Evolutionary conservation across 2,329 filamentous ascomycete species (phyloP).

Genomic region (Ophiostoma pallidulum): DNA sequence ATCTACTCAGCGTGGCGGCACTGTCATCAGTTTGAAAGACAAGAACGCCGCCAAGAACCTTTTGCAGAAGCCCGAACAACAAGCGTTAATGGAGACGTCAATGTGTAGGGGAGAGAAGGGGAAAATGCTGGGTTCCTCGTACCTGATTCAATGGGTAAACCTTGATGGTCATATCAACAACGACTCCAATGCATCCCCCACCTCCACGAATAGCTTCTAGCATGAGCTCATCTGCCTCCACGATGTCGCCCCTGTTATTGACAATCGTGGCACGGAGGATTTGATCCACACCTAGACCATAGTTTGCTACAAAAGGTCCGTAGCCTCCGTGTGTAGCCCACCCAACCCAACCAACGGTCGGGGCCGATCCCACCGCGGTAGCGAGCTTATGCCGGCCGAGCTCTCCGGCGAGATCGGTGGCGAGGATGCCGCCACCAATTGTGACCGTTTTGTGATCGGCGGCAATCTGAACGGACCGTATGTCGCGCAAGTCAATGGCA

Average conservation of each 20-base stretch:
- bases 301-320: slow-evolving; percentile 21
- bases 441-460: slow-evolving; percentile 4
- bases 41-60: background rate
- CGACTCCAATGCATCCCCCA: slow-evolving; percentile 20
- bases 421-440: slow-evolving; percentile 16
- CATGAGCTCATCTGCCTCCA: slow-evolving; percentile 21
- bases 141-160: slow-evolving; percentile 15
- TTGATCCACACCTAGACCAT: slow-evolving; percentile 28
- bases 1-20: background rate
- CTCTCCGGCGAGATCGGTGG: slow-evolving; percentile 10
- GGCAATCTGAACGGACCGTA: background rate
- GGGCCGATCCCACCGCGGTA: slow-evolving; percentile 9
- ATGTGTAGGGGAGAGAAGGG: too few relatives aligned
- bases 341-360: slow-evolving; percentile 24
- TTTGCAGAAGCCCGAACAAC: background rate
- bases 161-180: slow-evolving; percentile 21
- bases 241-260: slow-evolving; percentile 19
- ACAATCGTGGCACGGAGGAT: slow-evolving; percentile 25
- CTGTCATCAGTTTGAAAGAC: background rate
- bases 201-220: slow-evolving; percentile 22
- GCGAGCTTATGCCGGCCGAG: slow-evolving; percentile 14
- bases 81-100: too few relatives aligned
- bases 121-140: background rate
- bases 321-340: slow-evolving; percentile 29
- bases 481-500: background rate